Evolutionary conservation across 495 filamentous ascomycete genomes (phyloP).

Genomic region (Penicillium parvum): DNA sequence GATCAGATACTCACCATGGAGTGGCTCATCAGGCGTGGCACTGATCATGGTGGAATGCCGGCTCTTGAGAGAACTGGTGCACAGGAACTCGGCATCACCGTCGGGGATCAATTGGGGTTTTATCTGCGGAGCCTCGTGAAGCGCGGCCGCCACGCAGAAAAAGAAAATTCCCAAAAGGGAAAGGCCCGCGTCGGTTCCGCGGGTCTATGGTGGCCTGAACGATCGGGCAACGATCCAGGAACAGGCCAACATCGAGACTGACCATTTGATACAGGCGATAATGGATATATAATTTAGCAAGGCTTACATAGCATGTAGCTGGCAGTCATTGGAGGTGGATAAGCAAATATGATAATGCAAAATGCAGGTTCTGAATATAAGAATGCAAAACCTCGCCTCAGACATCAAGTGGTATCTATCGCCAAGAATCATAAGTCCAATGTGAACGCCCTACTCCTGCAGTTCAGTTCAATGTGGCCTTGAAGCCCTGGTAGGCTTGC

Average conservation of each 20-base stretch:
- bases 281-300: too few species aligned
- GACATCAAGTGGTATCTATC: conserved; percentile 15
- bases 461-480: conserved; percentile 55
- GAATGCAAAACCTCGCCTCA: background rate
- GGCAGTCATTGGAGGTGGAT: too few species aligned
- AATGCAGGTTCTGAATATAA: too few species aligned
- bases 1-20: conserved; percentile 36
- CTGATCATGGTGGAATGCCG: conserved; percentile 31
- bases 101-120: background rate
- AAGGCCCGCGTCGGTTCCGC: conserved; percentile 36
- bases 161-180: conserved; percentile 43
- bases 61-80: background rate
- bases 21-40: conserved; percentile 36
- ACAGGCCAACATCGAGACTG: background rate
- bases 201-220: conserved; percentile 17
- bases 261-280: background rate
- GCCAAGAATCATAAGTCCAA: conserved; percentile 10
- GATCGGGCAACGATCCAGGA: background rate
- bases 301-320: too few species aligned
- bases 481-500: conserved; percentile 88
- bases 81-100: background rate
- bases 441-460: background rate
- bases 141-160: conserved; percentile 16
- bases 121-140: conserved; percentile 9
- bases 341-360: too few species aligned